Percentiles rank a stretch among this genome's conserved stretches.
These are phyloP conservation scores for Colletotrichum sojae DNA, from an alignment of 2,329 filamentous ascomycete genomes.

Conservation along the genomic window DNA sequence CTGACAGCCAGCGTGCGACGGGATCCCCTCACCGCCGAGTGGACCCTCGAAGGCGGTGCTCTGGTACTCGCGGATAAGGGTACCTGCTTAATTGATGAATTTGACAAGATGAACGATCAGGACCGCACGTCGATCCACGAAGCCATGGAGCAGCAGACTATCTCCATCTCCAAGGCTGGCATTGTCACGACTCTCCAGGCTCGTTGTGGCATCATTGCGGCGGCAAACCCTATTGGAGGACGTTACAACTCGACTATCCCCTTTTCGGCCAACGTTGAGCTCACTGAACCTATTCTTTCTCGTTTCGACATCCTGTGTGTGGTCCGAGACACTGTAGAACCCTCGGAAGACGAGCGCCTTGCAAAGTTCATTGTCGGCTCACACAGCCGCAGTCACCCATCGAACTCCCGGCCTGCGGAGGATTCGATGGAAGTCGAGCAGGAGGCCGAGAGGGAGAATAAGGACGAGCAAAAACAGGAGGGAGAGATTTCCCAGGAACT, in stretches of 20 bases:
- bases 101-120: constrained; percentile 99
- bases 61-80: constrained; percentile 95
- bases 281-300: constrained; percentile 96
- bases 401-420: constrained; percentile 62
- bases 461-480: constrained; percentile 58
- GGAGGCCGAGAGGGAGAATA: constrained; percentile 58
- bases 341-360: constrained; percentile 90
- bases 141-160: constrained; percentile 99
- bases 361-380: constrained; percentile 96
- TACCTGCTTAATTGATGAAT: constrained; percentile 97
- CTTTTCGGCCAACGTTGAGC: constrained; percentile 95
- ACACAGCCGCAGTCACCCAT: constrained; percentile 89
- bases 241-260: constrained; percentile 97
- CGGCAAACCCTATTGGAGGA: constrained; percentile 95
- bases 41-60: constrained; percentile 96
- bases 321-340: constrained; percentile 95
- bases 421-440: constrained; percentile 75
- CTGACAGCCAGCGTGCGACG: constrained; percentile 95
- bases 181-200: constrained; percentile 98
- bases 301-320: constrained; percentile 99
- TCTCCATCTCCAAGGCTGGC: constrained; percentile 98
- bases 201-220: constrained; percentile 94
- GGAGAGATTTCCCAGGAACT: constrained; percentile 92
- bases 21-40: constrained; percentile 95
- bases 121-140: constrained; percentile 99